Percentiles rank a stretch among this genome's conserved stretches.
Conservation (phyloP, 805 yeast genomes). For the Wickerhamomyces ciferrii region DNA sequence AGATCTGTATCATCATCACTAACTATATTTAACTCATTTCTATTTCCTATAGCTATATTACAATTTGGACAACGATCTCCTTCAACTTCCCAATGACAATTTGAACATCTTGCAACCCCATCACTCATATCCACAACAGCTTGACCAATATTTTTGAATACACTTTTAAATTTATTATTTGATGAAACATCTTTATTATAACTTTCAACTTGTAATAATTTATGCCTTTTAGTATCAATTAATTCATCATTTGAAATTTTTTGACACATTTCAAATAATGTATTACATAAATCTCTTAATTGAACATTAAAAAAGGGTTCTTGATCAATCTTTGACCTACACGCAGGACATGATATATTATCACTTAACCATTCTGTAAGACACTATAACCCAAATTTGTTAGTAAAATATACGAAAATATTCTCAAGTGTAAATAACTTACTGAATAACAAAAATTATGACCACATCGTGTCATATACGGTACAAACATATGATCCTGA, state of each 20-base stretch:
- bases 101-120: conserved; percentile 69
- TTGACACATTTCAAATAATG: conserved; percentile 34
- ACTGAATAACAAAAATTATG: conserved; percentile 65
- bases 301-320: conserved; percentile 51
- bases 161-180: conserved; percentile 38
- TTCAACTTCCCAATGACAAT: conserved; percentile 77
- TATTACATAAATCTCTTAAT: conserved; percentile 40
- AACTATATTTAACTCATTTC: background rate
- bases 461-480: conserved; percentile 62
- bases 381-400: conserved; percentile 28
- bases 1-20: background rate
- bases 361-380: conserved; percentile 56
- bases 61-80: conserved; percentile 68
- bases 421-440: too few species aligned
- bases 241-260: conserved; percentile 19
- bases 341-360: conserved; percentile 62
- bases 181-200: conserved; percentile 35
- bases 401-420: too few species aligned
- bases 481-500: conserved; percentile 62
- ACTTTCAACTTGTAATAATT: conserved; percentile 24
- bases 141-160: conserved; percentile 42
- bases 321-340: conserved; percentile 43
- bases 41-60: conserved; percentile 42
- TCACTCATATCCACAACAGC: conserved; percentile 59
- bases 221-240: conserved; percentile 4